These are phyloP conservation scores for Lentinula sp. DNA, from an alignment of 768 basidiomycete species.

Conservation along the genomic window DNA sequence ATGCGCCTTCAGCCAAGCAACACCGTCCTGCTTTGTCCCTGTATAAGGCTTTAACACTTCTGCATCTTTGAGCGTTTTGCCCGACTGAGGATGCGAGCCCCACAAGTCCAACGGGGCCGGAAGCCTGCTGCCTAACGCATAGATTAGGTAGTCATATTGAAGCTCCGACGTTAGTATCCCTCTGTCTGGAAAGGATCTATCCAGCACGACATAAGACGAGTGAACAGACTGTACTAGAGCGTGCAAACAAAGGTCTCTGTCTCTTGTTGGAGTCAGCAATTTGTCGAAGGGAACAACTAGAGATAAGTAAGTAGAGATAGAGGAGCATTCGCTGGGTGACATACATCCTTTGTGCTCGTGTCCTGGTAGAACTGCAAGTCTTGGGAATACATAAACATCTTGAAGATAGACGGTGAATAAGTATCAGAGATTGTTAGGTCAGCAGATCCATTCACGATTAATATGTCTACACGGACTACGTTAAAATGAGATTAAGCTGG, in stretches of 20 bases:
- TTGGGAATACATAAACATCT: slow-evolving; percentile 55
- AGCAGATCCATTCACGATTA: slow-evolving; percentile 29
- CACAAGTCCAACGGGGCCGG: slow-evolving; percentile 52
- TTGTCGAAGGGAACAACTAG: slow-evolving; percentile 50
- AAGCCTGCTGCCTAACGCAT: slow-evolving; percentile 55
- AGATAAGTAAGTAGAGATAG: not conserved
- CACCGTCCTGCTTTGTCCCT: slow-evolving; percentile 42
- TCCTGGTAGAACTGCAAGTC: slow-evolving; percentile 50
- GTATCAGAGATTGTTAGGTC: not conserved
- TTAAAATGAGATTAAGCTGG: not conserved
- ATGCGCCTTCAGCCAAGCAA: slow-evolving; percentile 44
- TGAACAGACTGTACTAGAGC: slow-evolving; percentile 2
- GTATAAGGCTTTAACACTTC: slow-evolving; percentile 15
- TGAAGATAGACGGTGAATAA: not conserved
- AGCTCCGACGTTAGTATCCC: slow-evolving; percentile 30
- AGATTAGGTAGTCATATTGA: slow-evolving; percentile 50
- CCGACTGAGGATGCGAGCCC: slow-evolving; percentile 18
- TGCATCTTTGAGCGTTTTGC: not conserved
- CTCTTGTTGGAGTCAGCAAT: slow-evolving; percentile 16
- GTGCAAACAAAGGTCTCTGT: not conserved
- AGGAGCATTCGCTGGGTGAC: slow-evolving; percentile 8
- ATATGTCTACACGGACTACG: slow-evolving; percentile 27
- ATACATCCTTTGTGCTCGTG: slow-evolving; percentile 63
- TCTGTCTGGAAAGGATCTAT: slow-evolving; percentile 40
- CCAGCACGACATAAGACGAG: slow-evolving; percentile 35